These are phyloP conservation scores for Uronychia setigera DNA, from an alignment of 73 alveolate species.

Conservation along the genomic window DNA sequence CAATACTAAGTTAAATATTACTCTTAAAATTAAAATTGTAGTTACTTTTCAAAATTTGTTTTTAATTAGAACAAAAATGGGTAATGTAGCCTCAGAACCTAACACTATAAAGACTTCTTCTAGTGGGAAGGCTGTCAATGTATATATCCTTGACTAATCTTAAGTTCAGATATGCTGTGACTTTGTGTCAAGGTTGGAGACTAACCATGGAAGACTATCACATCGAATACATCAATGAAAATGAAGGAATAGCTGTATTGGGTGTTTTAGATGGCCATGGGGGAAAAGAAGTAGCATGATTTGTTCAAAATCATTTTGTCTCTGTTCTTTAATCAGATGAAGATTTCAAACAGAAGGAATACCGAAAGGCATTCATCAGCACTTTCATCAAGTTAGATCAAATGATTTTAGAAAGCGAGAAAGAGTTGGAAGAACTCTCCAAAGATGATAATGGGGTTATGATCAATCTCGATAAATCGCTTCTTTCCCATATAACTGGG, in stretches of 20 bases:
- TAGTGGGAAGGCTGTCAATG: too few relatives aligned
- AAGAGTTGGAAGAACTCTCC: conserved; percentile 39
- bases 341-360: conserved; percentile 58
- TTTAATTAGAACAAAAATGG: too few relatives aligned
- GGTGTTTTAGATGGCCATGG: conserved; percentile 89
- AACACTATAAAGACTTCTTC: too few relatives aligned
- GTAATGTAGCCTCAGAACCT: too few relatives aligned
- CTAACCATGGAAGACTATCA: conserved; percentile 75
- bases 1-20: too few relatives aligned
- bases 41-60: too few relatives aligned
- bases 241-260: conserved; percentile 48
- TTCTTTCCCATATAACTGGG: conserved; percentile 61
- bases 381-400: conserved; percentile 87
- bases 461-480: neutral
- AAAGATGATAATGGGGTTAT: neutral
- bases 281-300: conserved; percentile 71
- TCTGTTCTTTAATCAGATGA: conserved; percentile 40
- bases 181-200: conserved; percentile 80
- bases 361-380: conserved; percentile 77
- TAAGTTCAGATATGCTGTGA: too few relatives aligned
- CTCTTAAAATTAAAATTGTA: too few relatives aligned
- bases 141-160: too few relatives aligned
- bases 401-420: conserved; percentile 82
- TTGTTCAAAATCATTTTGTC: conserved; percentile 35
- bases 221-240: conserved; percentile 29